Conservation (phyloP, 139 green algal species). For the Edaphochlamys debaryana region DNA sequence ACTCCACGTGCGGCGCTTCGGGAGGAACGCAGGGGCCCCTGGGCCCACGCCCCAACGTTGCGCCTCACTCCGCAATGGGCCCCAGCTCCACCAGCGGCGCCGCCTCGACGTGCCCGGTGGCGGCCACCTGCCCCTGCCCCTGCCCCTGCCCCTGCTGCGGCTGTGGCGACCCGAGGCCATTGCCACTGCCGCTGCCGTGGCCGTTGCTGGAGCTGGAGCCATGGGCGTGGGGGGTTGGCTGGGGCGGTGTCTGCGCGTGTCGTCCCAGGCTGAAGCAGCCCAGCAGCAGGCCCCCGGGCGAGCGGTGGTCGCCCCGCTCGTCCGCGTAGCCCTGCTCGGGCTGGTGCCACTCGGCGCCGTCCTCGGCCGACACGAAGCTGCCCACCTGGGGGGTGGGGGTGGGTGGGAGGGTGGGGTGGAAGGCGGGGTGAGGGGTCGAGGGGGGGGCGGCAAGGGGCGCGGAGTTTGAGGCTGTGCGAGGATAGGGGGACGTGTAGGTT, state of each 20-base stretch:
- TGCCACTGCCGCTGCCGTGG: too few relatives aligned
- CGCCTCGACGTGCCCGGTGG: too few relatives aligned
- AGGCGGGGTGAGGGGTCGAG: neutral
- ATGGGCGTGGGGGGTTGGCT: too few relatives aligned
- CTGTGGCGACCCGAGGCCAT: too few relatives aligned
- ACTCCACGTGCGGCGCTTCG: too few relatives aligned
- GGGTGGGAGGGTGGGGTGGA: neutral
- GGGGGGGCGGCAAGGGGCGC: neutral
- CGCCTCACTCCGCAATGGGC: neutral
- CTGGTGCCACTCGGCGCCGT: neutral
- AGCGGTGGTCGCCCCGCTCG: too few relatives aligned
- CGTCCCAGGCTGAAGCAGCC: neutral
- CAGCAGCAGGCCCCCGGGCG: neutral
- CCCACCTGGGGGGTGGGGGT: neutral
- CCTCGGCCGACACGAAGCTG: constrained; percentile 10
- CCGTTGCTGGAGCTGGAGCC: neutral
- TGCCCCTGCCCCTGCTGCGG: too few relatives aligned
- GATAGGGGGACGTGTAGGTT: too few relatives aligned
- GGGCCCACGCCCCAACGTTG: too few relatives aligned
- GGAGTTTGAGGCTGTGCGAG: neutral
- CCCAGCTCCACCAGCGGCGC: neutral
- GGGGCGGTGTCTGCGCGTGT: too few relatives aligned
- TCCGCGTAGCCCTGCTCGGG: neutral
- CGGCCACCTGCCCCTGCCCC: too few relatives aligned
- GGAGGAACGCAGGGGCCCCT: too few relatives aligned